These are phyloP conservation scores for Gautieria morchelliformis DNA, from an alignment of 768 basidiomycete genomes.

Conservation along the genomic window DNA sequence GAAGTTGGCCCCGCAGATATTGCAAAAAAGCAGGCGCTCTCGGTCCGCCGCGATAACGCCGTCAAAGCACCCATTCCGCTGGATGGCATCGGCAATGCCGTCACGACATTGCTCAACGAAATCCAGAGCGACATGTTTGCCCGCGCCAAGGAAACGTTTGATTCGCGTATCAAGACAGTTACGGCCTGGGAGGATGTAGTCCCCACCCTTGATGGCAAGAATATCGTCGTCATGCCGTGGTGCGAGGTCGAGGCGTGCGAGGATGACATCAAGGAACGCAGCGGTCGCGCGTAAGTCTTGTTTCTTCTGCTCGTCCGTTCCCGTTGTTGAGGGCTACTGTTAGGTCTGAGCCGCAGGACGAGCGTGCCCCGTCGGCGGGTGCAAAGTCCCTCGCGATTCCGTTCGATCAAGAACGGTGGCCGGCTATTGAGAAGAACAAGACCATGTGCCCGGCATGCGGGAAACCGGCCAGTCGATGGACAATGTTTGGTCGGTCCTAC, in stretches of 20 bases:
- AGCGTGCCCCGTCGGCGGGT: slow-evolving; percentile 92
- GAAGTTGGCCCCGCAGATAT: slow-evolving; percentile 95
- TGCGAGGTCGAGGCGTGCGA: slow-evolving; percentile 90
- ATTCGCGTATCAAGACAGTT: slow-evolving; percentile 59
- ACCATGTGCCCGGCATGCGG: slow-evolving; percentile 90
- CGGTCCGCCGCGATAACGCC: slow-evolving; percentile 77
- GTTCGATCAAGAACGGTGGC: slow-evolving; percentile 81
- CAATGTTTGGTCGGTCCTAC: slow-evolving; percentile 89
- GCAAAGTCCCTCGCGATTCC: slow-evolving; percentile 97
- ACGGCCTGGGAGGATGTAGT: slow-evolving; percentile 91
- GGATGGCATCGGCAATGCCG: slow-evolving; percentile 33
- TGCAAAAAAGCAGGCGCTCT: slow-evolving; percentile 67
- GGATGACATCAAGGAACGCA: slow-evolving; percentile 96
- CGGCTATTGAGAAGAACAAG: slow-evolving; percentile 68
- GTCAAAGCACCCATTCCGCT: slow-evolving; percentile 48
- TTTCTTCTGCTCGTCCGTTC: slow-evolving; percentile 15
- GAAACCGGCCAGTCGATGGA: slow-evolving; percentile 87
- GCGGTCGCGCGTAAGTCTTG: slow-evolving; percentile 62
- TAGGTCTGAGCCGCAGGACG: slow-evolving; percentile 82
- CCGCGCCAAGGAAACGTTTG: slow-evolving; percentile 66
- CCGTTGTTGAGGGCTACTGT: neutral
- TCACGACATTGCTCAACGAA: slow-evolving; percentile 64
- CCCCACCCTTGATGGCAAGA: slow-evolving; percentile 81
- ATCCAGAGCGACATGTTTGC: slow-evolving; percentile 87
- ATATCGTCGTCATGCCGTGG: slow-evolving; percentile 87